Evolutionary conservation across 352 stramenopile species (phyloP), one percentile per base, ranked within the genome.

Genomic region (Globisporangium paddicum): DNA sequence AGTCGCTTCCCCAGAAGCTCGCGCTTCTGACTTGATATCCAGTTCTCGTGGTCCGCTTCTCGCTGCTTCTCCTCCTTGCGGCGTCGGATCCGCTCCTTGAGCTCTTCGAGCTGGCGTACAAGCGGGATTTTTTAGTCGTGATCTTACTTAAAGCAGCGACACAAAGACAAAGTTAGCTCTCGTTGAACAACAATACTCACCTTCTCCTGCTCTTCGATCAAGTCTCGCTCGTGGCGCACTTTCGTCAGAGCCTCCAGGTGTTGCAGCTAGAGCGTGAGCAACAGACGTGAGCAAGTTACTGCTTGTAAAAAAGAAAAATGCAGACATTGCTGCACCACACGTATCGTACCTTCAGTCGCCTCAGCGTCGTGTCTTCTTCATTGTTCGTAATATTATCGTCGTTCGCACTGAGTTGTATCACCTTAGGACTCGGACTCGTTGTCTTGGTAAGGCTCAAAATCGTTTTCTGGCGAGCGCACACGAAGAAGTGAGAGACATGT

Each of bases 131-230:
- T n/a, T n/a, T n/a, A n/a, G n/a, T n/a, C n/a, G n/a, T n/a, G n/a
- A n/a, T n/a, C n/a, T n/a, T n/a, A n/a, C n/a, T n/a, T n/a, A n/a
- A n/a, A n/a, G n/a, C n/a, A n/a, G n/a, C n/a, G n/a, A n/a, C n/a
- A n/a, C n/a, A n/a, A n/a, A n/a, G n/a, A n/a, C n/a, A n/a, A n/a
- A n/a, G n/a, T n/a, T n/a, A n/a, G n/a, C n/a, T 5, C 38, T 49
- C n/a, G 19, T 21, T 19, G 44, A 32, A 16, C 46, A n/a, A 44
- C 3, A 5, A 18, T 21, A 19, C 41, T 16, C 32, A 82, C 75
- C 64, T 84, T 82, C 57, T 85, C 77, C 52, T 83, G 70, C 50
- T 87, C 77, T 63, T 87, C 75, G 13, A 87, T 62, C 40, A 87
- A 58, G 38, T 82, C 64, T 6, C 77, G 66, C 38, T 87, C 75